Conservation (phyloP, 148 eudicot species). For the Rhododendron kiyosumense region DNA sequence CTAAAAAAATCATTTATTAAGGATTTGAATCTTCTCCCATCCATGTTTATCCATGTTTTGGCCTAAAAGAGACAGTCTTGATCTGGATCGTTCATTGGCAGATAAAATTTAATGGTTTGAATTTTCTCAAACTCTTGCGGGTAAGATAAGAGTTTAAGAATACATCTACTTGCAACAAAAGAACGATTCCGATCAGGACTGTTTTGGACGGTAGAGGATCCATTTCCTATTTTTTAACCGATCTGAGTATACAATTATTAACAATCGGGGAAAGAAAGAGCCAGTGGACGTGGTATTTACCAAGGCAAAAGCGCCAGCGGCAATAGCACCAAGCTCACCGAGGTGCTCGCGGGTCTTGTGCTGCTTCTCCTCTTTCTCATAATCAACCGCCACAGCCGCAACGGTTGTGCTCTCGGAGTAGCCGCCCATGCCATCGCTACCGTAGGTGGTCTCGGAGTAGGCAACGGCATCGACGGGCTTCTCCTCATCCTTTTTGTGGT, state of each 20-base stretch:
- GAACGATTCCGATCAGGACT: not conserved
- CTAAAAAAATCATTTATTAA: no score
- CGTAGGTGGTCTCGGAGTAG: not conserved
- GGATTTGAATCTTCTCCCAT: not conserved
- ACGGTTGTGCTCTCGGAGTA: not conserved
- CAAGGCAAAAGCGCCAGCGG: slow-evolving; percentile 51
- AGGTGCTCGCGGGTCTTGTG: slow-evolving; percentile 29
- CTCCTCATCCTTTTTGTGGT: not conserved
- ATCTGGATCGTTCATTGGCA: not conserved
- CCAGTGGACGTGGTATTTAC: slow-evolving; percentile 11
- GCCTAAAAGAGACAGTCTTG: not conserved
- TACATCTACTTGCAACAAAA: not conserved
- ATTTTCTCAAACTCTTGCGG: not conserved
- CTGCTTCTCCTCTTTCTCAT: slow-evolving; percentile 37
- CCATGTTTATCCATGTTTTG: not conserved
- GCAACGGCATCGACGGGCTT: not conserved
- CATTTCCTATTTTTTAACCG: not conserved
- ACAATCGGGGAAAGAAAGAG: no score
- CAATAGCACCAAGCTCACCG: slow-evolving; percentile 31
- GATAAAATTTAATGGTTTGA: not conserved
- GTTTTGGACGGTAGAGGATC: not conserved
- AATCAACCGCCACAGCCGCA: not conserved
- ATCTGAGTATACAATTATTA: not conserved
- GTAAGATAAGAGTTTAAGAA: no score
- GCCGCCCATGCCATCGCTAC: not conserved